Conservation (phyloP, 2,329 filamentous ascomycete genomes). For the Davidsoniella neocaledoniae region DNA sequence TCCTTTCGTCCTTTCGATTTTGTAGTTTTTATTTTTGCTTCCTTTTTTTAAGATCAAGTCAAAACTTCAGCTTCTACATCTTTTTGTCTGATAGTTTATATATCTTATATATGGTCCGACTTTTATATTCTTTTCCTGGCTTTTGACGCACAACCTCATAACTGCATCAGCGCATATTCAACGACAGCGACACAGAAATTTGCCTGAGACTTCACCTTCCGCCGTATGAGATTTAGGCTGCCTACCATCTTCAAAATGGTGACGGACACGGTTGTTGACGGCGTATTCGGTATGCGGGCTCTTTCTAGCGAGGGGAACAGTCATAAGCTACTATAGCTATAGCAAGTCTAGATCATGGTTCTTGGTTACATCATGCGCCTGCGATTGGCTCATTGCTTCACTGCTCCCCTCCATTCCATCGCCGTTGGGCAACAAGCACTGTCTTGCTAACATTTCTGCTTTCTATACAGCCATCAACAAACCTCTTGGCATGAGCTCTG, state of each 20-base stretch:
- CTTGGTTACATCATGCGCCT: not conserved
- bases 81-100: no score
- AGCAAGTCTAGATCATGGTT: not conserved
- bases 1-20: no score
- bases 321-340: not conserved
- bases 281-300: conserved; percentile 36
- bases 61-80: no score
- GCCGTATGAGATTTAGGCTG: conserved; percentile 6
- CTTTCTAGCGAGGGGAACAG: not conserved
- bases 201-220: not conserved
- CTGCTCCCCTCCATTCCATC: not conserved
- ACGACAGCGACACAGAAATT: no score
- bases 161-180: conserved; percentile 17
- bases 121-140: no score
- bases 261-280: conserved; percentile 34
- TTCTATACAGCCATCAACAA: conserved; percentile 66
- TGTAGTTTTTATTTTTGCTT: no score
- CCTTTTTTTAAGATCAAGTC: no score
- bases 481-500: conserved; percentile 70
- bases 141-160: conserved; percentile 18
- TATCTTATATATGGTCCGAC: no score
- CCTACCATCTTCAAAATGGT: conserved; percentile 31
- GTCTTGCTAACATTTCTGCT: not conserved
- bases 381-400: conserved; percentile 7
- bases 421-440: not conserved